Evolutionary conservation across 768 basidiomycete species (phyloP), one percentile per base, ranked within the genome.

Genomic region (Boletus vermiculosoides): DNA sequence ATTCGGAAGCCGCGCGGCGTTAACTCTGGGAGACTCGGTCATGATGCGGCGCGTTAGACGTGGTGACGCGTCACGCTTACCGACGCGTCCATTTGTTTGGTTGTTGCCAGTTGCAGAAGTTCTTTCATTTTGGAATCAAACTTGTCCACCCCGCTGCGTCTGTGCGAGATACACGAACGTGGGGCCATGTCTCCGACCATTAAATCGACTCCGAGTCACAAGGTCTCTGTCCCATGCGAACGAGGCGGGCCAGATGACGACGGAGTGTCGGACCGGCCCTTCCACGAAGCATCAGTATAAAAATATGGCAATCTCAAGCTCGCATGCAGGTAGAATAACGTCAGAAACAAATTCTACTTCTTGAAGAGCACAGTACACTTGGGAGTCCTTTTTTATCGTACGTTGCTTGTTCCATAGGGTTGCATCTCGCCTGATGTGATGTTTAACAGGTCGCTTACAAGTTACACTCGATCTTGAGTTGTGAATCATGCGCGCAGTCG

Each of bases 1-100:
- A 23, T 80, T 66, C 0, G 77, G 64, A 9, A 90, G 77, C 56
- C 80, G 80, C 1, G 80, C 79, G 25, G 82, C 79, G 66, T 90
- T 90, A 63, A 88, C 82, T 61, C 87, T 82, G 22, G 83, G 78
- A 51, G 73, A 72, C 20, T 77, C 74, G 40, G 58, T 50, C 66
- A 66, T 68, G n/a, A n/a, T n/a, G n/a, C 7, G 34, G 23, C 16
- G 23, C 22, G 55, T 45, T 16, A 62, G 33, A 28, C 20, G 46
- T 52, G 18, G 45, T 51, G 48, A 45, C 50, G 62, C 51, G 59
- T 54, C 52, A 40, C 22, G 36, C 46, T 57, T 42, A 30, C 33
- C 18, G 51, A 57, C 64, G 64, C 60, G 63, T 61, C 15, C 9
- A 8, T 33, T 52, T 62, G 41, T 57, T 61, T 56, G 58, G 56